A percentile compares a stretch with the other conserved stretches of the same genome.
phyloP scores from a whole-genome alignment of 441 rosid genomes.

The Lepidium campestre region DNA sequence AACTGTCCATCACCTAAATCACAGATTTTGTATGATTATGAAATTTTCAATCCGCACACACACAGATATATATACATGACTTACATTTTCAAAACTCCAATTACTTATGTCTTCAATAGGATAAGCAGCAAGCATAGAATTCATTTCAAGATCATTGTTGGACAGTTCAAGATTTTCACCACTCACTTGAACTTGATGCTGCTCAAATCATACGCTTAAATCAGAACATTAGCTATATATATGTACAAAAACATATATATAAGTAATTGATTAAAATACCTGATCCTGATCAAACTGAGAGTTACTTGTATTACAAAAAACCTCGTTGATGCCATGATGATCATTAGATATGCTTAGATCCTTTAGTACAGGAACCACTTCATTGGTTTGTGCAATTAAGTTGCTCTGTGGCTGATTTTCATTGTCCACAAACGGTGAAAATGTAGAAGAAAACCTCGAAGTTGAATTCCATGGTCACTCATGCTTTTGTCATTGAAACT shows the following conservation, averaged over 20 bases:
- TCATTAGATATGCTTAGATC: neutral
- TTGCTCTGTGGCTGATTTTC: neutral
- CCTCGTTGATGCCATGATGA: neutral
- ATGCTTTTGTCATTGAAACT: neutral
- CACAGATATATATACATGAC: neutral
- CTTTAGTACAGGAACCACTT: neutral
- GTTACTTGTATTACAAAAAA: neutral
- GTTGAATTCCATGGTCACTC: neutral
- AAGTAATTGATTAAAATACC: neutral
- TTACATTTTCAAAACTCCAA: slow-evolving; percentile 2
- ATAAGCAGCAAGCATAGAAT: neutral
- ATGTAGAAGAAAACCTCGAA: neutral
- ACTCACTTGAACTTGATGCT: neutral
- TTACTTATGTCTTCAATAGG: neutral
- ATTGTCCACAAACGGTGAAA: neutral
- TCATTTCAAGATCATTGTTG: neutral
- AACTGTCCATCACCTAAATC: neutral
- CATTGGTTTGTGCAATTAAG: neutral
- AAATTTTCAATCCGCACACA: neutral
- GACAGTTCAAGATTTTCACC: neutral
- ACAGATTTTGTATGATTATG: neutral
- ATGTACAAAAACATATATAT: neutral
- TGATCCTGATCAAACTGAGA: neutral
- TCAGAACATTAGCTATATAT: neutral
- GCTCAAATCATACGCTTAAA: neutral